Conservation (phyloP, 768 basidiomycete species). For the Pulveroboletus sp. region DNA sequence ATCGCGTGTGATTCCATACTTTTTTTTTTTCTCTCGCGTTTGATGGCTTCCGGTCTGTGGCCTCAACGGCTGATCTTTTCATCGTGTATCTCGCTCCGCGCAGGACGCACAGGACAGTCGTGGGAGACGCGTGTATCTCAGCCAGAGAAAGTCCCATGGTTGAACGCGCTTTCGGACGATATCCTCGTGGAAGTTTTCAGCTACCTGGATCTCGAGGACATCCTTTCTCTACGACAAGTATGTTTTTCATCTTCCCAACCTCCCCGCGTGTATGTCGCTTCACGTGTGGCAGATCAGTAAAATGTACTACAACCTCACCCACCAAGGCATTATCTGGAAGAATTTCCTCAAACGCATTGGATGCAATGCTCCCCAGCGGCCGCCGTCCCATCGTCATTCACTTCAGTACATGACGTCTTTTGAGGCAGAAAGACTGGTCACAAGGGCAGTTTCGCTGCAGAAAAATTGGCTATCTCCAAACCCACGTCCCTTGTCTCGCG, state of each 20-base stretch:
- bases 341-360: constrained; percentile 50
- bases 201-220: constrained; percentile 36
- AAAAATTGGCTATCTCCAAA: constrained; percentile 49
- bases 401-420: constrained; percentile 30
- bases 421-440: constrained; percentile 54
- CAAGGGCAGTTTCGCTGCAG: constrained; percentile 54
- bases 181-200: constrained; percentile 35
- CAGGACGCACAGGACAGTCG: constrained; percentile 13
- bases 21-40: constrained; percentile 5
- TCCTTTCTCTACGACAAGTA: constrained; percentile 35
- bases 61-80: constrained; percentile 16
- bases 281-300: constrained; percentile 45
- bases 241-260: constrained; percentile 4
- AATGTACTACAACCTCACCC: constrained; percentile 56
- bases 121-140: constrained; percentile 26
- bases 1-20: background rate
- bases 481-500: constrained; percentile 29
- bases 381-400: constrained; percentile 50
- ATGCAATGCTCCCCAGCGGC: constrained; percentile 56
- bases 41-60: constrained; percentile 26
- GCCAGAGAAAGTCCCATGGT: constrained; percentile 22
- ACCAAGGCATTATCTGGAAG: constrained; percentile 68
- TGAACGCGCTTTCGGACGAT: constrained; percentile 34
- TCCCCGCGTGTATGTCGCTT: background rate
- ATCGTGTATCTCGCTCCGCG: constrained; percentile 12